phyloP scores from a whole-genome alignment of 768 basidiomycete genomes.

The Sporobolomyces pararoseus region DNA sequence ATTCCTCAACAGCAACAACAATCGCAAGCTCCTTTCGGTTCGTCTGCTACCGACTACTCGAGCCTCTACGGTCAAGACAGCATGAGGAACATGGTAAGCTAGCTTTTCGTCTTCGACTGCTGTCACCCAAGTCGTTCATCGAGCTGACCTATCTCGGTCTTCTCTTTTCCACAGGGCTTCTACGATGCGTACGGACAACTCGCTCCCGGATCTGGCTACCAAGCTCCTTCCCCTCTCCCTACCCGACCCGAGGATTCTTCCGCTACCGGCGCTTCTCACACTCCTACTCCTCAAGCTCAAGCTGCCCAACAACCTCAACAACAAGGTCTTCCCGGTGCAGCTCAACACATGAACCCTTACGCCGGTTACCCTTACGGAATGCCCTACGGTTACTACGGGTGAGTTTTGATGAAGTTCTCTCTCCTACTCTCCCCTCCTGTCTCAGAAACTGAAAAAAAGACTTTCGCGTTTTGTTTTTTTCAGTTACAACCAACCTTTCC shows the following conservation, averaged over 20 bases:
- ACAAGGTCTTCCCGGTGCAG: slow-evolving; percentile 24
- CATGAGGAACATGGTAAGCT: slow-evolving; percentile 27
- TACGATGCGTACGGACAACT: slow-evolving; percentile 40
- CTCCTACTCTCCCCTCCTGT: neutral
- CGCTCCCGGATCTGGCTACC: slow-evolving; percentile 31
- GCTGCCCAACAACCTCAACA: slow-evolving; percentile 26
- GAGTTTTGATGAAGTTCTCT: neutral
- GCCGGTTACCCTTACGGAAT: slow-evolving; percentile 30
- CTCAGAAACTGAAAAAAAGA: neutral
- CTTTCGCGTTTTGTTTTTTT: neutral
- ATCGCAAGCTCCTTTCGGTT: slow-evolving; percentile 33
- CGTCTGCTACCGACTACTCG: slow-evolving; percentile 41
- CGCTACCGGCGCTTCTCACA: neutral
- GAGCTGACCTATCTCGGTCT: too few relatives aligned
- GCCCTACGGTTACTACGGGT: slow-evolving; percentile 36
- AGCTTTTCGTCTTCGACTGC: neutral
- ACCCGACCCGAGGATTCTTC: slow-evolving; percentile 31
- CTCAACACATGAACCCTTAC: slow-evolving; percentile 20
- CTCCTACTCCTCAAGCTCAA: slow-evolving; percentile 22
- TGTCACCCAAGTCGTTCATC: too few relatives aligned
- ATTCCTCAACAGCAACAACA: slow-evolving; percentile 27
- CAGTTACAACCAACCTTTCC: slow-evolving; percentile 25
- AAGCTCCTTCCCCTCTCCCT: slow-evolving; percentile 38
- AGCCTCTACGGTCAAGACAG: slow-evolving; percentile 40
- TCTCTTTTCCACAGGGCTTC: slow-evolving; percentile 17